Percentiles rank a stretch among this genome's conserved stretches.
Evolutionary conservation across 2,329 filamentous ascomycete genomes (phyloP).

Genomic region (Pseudogymnoascus sp.): DNA sequence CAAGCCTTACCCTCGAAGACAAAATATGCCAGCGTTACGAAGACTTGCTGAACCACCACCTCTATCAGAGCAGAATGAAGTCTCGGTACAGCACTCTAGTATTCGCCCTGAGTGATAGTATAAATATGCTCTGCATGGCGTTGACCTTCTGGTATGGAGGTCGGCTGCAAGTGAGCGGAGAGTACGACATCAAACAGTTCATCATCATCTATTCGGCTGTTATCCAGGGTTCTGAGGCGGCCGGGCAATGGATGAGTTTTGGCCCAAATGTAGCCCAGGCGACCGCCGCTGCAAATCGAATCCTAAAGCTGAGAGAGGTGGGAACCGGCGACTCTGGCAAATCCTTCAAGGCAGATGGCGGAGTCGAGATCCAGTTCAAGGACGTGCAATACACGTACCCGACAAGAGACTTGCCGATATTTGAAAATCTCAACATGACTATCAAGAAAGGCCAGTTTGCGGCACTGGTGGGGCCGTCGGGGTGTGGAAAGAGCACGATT

Average conservation of each 20-base stretch:
- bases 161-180: conserved; percentile 32
- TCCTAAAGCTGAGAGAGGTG: conserved; percentile 34
- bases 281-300: conserved; percentile 50
- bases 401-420: conserved; percentile 47
- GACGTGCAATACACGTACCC: conserved; percentile 54
- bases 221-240: conserved; percentile 42
- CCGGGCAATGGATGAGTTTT: conserved; percentile 45
- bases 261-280: conserved; percentile 49
- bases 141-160: conserved; percentile 48
- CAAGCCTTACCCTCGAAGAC: conserved; percentile 52
- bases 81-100: conserved; percentile 40
- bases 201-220: conserved; percentile 47
- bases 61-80: conserved; percentile 38
- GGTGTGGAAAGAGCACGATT: conserved; percentile 64
- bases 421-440: conserved; percentile 52
- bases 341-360: conserved; percentile 27
- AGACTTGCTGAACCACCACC: conserved; percentile 37
- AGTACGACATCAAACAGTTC: conserved; percentile 38
- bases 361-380: conserved; percentile 47
- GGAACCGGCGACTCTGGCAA: conserved; percentile 9
- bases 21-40: conserved; percentile 44
- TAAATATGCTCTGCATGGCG: conserved; percentile 49
- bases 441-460: conserved; percentile 62
- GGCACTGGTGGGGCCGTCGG: conserved; percentile 59
- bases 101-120: conserved; percentile 46